phyloP scores from a whole-genome alignment of 2,329 filamentous ascomycete species.

The Lachnellula suecica region DNA sequence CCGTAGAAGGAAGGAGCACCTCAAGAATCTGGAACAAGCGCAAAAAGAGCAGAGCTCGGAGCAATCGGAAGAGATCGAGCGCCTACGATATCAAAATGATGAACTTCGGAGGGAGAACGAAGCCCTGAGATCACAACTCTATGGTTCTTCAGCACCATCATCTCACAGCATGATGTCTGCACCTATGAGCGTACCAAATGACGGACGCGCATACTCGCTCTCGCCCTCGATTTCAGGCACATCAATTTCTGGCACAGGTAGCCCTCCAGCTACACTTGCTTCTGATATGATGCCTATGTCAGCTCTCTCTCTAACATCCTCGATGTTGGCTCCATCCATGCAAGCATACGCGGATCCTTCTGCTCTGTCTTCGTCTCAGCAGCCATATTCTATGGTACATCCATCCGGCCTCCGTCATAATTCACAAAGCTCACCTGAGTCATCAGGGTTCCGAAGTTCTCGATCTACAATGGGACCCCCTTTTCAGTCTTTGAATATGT shows the following conservation, averaged over 20 bases:
- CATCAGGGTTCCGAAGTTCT: conserved; percentile 35
- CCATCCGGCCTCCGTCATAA: conserved; percentile 35
- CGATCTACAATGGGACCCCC: conserved; percentile 32
- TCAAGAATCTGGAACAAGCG: conserved; percentile 42
- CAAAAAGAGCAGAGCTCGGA: conserved; percentile 39
- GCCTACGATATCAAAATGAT: conserved; percentile 39
- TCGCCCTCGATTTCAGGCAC: conserved; percentile 33
- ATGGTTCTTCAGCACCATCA: conserved; percentile 33
- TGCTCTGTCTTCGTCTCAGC: conserved; percentile 28
- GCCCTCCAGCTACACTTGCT: conserved; percentile 29
- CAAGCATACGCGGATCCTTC: conserved; percentile 31
- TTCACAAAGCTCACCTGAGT: conserved; percentile 37
- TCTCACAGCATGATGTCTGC: conserved; percentile 23
- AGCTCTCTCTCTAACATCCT: conserved; percentile 32
- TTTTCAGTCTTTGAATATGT: conserved; percentile 34
- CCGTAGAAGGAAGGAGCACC: conserved; percentile 42
- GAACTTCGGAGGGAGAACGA: conserved; percentile 41
- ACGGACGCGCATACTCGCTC: conserved; percentile 32
- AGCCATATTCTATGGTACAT: conserved; percentile 36
- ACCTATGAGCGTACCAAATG: conserved; percentile 23
- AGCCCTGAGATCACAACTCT: conserved; percentile 35
- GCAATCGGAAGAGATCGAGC: conserved; percentile 41
- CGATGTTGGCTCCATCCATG: conserved; percentile 30
- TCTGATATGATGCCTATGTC: conserved; percentile 33
- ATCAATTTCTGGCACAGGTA: conserved; percentile 31